phyloP scores from a whole-genome alignment of 495 filamentous ascomycete species.

The Coniosporium apollinis region DNA sequence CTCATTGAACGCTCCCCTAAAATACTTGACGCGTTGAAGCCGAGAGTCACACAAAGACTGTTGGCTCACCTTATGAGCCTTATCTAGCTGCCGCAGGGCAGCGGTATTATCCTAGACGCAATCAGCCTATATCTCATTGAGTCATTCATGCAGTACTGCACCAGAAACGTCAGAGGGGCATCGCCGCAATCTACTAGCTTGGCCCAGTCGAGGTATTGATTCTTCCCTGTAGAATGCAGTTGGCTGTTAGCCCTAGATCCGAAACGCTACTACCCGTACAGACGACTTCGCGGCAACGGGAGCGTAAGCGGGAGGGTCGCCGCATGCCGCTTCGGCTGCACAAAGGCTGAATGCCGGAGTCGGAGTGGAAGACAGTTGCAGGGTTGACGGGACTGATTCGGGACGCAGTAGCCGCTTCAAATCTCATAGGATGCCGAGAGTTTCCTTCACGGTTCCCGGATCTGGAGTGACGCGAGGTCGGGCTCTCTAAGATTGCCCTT shows the following conservation, averaged over 20 bases:
- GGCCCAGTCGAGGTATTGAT: slow-evolving; percentile 30
- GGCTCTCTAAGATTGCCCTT: neutral
- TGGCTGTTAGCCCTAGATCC: neutral
- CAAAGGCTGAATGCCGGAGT: neutral
- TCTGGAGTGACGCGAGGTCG: too few relatives aligned
- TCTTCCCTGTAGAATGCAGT: slow-evolving; percentile 17
- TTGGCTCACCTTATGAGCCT: slow-evolving; percentile 28
- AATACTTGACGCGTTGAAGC: too few relatives aligned
- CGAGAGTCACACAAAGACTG: too few relatives aligned
- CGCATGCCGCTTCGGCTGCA: neutral
- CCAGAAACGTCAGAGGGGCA: slow-evolving; percentile 32
- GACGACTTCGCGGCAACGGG: neutral
- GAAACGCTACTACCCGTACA: neutral
- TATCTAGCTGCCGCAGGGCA: slow-evolving; percentile 32
- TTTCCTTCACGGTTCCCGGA: too few relatives aligned
- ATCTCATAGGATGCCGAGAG: neutral
- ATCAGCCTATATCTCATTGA: slow-evolving; percentile 2
- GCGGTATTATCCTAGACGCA: slow-evolving; percentile 29
- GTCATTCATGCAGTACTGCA: slow-evolving; percentile 2
- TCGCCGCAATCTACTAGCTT: slow-evolving; percentile 36
- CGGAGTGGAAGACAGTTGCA: neutral
- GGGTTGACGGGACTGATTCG: neutral
- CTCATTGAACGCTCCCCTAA: too few relatives aligned
- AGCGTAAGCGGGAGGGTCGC: neutral
- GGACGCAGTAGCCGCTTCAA: neutral